phyloP scores from a whole-genome alignment of 305 asterid species.

The Striga hermonthica region DNA sequence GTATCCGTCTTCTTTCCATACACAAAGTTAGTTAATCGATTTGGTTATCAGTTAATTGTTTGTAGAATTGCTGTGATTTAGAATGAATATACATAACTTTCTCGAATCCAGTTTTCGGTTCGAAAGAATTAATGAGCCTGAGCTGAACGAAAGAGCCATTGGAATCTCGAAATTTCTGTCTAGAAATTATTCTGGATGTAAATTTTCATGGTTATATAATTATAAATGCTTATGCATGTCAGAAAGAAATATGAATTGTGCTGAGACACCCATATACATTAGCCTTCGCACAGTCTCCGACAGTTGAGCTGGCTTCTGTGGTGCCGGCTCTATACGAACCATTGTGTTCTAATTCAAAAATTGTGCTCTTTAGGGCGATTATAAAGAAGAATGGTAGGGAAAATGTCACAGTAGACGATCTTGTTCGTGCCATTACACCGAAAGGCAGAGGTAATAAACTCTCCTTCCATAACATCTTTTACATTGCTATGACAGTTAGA shows the following conservation, averaged over 20 bases:
- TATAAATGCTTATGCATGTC: not conserved
- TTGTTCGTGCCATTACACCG: slow-evolving; percentile 49
- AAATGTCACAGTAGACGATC: slow-evolving; percentile 53
- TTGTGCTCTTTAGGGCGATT: slow-evolving; percentile 35
- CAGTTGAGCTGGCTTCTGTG: not conserved
- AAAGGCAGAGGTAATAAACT: slow-evolving; percentile 50
- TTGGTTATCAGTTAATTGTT: not conserved
- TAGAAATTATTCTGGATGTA: not conserved
- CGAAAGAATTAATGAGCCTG: not conserved
- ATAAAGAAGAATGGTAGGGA: slow-evolving; percentile 49
- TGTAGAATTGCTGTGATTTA: not conserved
- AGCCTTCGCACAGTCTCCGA: no score
- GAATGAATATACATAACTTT: no score
- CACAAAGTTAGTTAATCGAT: not conserved
- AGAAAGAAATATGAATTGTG: not conserved
- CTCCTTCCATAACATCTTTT: slow-evolving; percentile 6
- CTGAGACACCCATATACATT: no score
- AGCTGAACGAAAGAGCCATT: slow-evolving; percentile 1
- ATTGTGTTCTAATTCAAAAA: not conserved
- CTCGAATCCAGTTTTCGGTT: no score
- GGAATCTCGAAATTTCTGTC: slow-evolving; percentile 2
- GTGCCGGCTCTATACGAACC: slow-evolving; percentile 10
- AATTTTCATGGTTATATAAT: not conserved
- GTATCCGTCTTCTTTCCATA: slow-evolving; percentile 23
- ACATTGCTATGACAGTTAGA: not conserved